Base-by-base conservation (phyloP, 78 protist species). In the Dictyostelium purpureum region DNA sequence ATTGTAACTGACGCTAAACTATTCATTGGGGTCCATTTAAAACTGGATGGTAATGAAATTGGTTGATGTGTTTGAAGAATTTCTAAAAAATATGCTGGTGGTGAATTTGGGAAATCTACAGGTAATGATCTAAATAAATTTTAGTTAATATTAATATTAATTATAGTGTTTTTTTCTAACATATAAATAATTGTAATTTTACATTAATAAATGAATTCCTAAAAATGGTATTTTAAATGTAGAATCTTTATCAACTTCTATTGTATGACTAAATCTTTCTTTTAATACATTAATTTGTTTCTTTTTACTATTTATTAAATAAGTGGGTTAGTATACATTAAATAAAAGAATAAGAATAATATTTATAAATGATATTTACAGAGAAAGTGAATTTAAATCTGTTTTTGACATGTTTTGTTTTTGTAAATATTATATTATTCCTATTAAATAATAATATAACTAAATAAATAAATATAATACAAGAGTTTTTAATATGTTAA, bases 51-150 rank as follows among this genome's bases (percentile, higher is more conserved):
- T 51, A 75, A 38, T 35, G 61, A 47, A 21, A 75, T 24, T 40
- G 76, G 76, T 40, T 69, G 76, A 40, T 85, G 92, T 28, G 65
- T 77, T 56, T 73, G 74, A 51, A 24, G 28, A 43, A 52, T 47
- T 24, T 85, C 92, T 33, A 85, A 45, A 47, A 85, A 85, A 51
- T 59, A 85, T 73, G 56, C 70, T 40, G 92, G 92, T 31, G 82
- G 82, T 61, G 77, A 38, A 49, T 52, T 74, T 37, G 92, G 92
- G 24, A 85, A 85, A 74, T 85, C 59, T 16, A 73, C 63, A 18
- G 92, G 92, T 59, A 85, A 57, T 74, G 92, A 85, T 71, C 92
- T 85, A 11, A n/a, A 11, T n/a, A 28, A 6, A 73, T 42, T 47
- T 26, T 2, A 11, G 24, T 45, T 73, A 12, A 24, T 54, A 24